These are phyloP conservation scores for Syncephalastrum sp. DNA, from an alignment of 371 early-diverging fungal species.

Conservation along the genomic window DNA sequence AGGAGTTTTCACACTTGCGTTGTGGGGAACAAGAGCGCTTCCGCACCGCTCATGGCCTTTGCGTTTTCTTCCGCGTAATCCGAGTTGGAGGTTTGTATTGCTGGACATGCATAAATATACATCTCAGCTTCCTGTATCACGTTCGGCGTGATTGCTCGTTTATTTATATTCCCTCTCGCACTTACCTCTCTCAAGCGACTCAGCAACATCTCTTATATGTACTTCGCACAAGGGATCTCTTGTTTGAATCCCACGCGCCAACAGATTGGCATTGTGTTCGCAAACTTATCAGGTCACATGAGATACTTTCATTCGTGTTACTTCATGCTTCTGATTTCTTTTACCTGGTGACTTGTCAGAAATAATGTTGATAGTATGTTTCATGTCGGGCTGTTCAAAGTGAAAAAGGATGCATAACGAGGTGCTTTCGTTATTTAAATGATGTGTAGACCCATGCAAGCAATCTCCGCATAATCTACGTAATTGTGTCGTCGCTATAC, in stretches of 20 bases:
- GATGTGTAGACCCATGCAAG: no score
- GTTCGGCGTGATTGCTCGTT: not conserved
- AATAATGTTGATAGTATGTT: slow-evolving; percentile 16
- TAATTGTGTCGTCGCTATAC: no score
- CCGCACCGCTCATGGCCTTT: slow-evolving; percentile 14
- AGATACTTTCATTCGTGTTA: not conserved
- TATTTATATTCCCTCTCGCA: not conserved
- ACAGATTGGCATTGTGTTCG: slow-evolving; percentile 13
- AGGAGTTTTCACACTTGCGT: slow-evolving; percentile 12
- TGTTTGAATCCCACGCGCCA: slow-evolving; percentile 17
- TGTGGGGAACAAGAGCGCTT: slow-evolving; percentile 21
- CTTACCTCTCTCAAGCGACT: slow-evolving; percentile 12
- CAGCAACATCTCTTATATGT: slow-evolving; percentile 21
- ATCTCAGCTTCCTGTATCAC: slow-evolving; percentile 6
- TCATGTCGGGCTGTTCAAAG: no score
- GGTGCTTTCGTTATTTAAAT: no score
- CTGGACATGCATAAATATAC: slow-evolving; percentile 2
- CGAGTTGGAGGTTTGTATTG: not conserved
- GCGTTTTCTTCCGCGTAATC: slow-evolving; percentile 11
- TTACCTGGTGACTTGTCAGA: slow-evolving; percentile 22
- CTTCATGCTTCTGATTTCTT: not conserved
- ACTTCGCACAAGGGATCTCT: slow-evolving; percentile 8
- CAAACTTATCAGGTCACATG: slow-evolving; percentile 6
- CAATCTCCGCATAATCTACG: no score
- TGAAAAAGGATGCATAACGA: no score